Conservation (phyloP, 75 land plant genomes). For the Sequoiadendron giganteum region DNA sequence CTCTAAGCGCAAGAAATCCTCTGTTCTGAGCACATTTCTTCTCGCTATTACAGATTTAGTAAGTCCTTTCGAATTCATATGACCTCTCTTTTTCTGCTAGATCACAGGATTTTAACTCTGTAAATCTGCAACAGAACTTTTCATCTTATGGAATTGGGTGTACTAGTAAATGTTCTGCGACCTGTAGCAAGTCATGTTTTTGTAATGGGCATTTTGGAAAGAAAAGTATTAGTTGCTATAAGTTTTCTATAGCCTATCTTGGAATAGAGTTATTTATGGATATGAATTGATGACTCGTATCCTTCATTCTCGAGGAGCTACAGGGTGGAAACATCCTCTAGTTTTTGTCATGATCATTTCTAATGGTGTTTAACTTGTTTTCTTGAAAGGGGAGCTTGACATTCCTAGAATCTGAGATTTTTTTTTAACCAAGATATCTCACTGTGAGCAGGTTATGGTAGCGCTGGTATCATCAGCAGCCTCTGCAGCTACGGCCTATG, state of each 20-base stretch:
- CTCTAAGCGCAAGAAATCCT: background rate
- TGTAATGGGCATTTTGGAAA: no score
- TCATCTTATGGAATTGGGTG: background rate
- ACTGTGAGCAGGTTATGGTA: constrained; percentile 5
- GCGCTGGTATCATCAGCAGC: no score
- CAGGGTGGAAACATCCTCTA: constrained; percentile 30
- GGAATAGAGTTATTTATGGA: no score
- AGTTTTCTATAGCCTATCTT: no score
- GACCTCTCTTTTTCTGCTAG: no score
- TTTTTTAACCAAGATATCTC: constrained; percentile 24
- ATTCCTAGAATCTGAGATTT: constrained; percentile 15
- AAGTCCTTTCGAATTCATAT: background rate
- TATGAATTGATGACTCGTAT: constrained; percentile 15
- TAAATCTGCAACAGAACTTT: background rate
- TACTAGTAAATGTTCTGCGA: constrained; percentile 10
- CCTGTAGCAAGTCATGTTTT: no score
- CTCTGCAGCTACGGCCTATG: no score
- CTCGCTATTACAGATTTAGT: constrained; percentile 28
- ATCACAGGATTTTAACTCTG: background rate
- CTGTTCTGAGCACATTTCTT: constrained; percentile 17
- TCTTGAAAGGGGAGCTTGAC: constrained; percentile 11
- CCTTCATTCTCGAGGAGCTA: constrained; percentile 32
- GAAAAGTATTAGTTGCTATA: no score
- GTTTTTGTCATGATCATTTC: no score
- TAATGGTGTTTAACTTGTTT: no score